Base-by-base conservation (phyloP, 208 protist species). In the Leishmania braziliensis region DNA sequence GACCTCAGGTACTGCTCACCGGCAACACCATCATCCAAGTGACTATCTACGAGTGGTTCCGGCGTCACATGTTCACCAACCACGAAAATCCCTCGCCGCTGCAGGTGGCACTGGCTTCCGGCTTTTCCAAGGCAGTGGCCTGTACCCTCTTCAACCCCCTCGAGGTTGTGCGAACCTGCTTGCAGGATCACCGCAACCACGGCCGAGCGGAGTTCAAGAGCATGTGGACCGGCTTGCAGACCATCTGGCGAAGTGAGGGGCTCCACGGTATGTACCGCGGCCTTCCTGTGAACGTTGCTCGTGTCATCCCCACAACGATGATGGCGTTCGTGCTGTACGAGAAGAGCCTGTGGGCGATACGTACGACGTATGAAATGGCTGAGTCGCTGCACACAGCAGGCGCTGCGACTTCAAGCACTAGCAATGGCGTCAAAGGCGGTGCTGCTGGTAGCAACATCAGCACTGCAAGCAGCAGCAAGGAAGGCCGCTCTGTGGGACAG, bases 1-100 rank as follows among this genome's bases (percentile, higher is more conserved):
- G 86, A 14, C 94, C 94, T 18, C 94, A 97, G 73, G 91, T 97
- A 63, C 75, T 96, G 60, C 82, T 97, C 18, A 94, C 87, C 16
- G 84, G 90, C 70, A 94, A 90, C 85, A 97, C 91, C 8, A 94
- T 90, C 18, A 89, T 97, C 56, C 94, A 97, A 79, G 90, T 97
- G 46, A 94, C 92, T 33, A 39, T 97, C 39, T 97, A 97, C 77
- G 94, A 97, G 83, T 92, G 83, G 79, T 89, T 97, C 33, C 87
- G 89, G 50, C 91, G 92, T 16, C 82, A 92, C 77, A 78, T 75
- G 60, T 95, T 95, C 77, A 87, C 81, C 18, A 84, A 94, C 71
- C 75, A 84, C 73, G 84, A 89, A n/a, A 78, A 95, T 78, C 91
- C 94, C 6, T 88, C 90, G 26, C 75, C 86, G 76, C 63, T 90